Evolutionary conservation across 1,284 basidiomycete genomes (phyloP).

Genomic region (Anthracocystis walkeri): DNA sequence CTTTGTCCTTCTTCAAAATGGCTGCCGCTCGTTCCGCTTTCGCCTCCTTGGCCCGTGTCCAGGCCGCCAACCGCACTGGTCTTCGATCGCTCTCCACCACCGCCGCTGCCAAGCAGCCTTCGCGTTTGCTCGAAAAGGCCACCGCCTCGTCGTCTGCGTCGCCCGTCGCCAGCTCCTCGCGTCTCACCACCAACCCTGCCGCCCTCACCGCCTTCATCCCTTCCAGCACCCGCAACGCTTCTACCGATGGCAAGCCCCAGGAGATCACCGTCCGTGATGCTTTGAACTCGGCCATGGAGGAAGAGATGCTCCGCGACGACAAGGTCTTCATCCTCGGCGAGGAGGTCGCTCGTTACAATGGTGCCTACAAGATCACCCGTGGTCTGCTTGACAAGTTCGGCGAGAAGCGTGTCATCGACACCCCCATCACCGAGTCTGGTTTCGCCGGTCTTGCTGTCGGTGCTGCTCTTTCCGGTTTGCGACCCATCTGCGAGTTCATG

Average conservation of each 20-base stretch:
- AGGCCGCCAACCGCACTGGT: constrained; percentile 31
- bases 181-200: constrained; percentile 50
- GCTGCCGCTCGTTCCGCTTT: constrained; percentile 49
- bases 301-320: constrained; percentile 98
- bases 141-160: constrained; percentile 6
- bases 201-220: constrained; percentile 50
- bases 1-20: constrained; percentile 19
- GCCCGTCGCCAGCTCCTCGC: constrained; percentile 46
- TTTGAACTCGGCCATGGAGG: constrained; percentile 97
- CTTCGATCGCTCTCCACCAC: constrained; percentile 42
- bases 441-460: constrained; percentile 97
- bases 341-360: constrained; percentile 98
- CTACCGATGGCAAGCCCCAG: constrained; percentile 55
- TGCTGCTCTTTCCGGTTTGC: constrained; percentile 90
- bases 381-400: constrained; percentile 99
- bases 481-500: constrained; percentile 99
- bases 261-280: constrained; percentile 99
- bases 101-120: constrained; percentile 47
- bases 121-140: constrained; percentile 41
- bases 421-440: constrained; percentile 93
- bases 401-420: constrained; percentile 96
- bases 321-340: constrained; percentile 96
- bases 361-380: constrained; percentile 90
- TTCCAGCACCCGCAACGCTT: constrained; percentile 52
- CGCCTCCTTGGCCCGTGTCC: constrained; percentile 47